phyloP scores from a whole-genome alignment of 1,139 yeast species.

The Pichia sp. region DNA sequence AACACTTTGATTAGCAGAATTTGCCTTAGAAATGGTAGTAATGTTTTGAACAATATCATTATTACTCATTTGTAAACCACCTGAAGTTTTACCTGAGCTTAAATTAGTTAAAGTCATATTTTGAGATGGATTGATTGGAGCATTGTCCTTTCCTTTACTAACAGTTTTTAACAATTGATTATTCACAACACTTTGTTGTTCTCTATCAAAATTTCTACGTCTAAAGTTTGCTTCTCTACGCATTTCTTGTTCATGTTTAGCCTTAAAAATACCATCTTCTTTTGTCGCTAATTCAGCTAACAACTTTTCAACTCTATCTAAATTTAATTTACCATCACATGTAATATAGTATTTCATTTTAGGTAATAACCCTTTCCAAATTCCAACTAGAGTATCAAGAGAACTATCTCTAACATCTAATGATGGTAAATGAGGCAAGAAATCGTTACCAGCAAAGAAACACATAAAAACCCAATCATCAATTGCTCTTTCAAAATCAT shows the following conservation, averaged over 20 bases:
- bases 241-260: constrained; percentile 59
- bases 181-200: constrained; percentile 33
- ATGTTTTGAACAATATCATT: constrained; percentile 67
- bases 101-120: constrained; percentile 68
- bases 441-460: constrained; percentile 98
- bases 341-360: constrained; percentile 71
- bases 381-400: constrained; percentile 68
- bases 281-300: constrained; percentile 59
- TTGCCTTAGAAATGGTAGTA: constrained; percentile 65
- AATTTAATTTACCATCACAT: constrained; percentile 77
- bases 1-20: constrained; percentile 66
- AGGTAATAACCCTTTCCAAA: constrained; percentile 78
- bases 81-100: constrained; percentile 61
- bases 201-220: constrained; percentile 46
- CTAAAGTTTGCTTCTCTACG: constrained; percentile 60
- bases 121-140: constrained; percentile 65
- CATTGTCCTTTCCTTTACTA: constrained; percentile 66
- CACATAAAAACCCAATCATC: constrained; percentile 99
- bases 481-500: constrained; percentile 89
- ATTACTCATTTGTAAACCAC: constrained; percentile 61
- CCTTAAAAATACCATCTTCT: constrained; percentile 76
- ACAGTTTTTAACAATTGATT: constrained; percentile 28
- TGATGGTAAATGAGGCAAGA: constrained; percentile 92
- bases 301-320: constrained; percentile 69
- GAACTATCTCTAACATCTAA: constrained; percentile 93